Percentiles rank a stretch among this genome's conserved stretches.
These are phyloP conservation scores for Lathyrus sativus DNA, from an alignment of 306 rosid species.

Conservation along the genomic window DNA sequence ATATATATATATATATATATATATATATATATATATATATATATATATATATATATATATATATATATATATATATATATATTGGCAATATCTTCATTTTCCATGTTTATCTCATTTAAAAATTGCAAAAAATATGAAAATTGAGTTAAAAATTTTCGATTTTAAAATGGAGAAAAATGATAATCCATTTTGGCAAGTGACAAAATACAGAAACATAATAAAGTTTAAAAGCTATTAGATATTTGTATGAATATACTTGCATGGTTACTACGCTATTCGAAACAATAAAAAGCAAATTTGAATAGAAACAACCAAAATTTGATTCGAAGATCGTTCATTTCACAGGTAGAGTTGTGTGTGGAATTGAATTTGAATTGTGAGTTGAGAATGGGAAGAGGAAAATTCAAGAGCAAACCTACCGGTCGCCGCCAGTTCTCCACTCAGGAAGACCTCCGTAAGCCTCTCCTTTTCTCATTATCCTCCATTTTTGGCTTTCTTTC, in stretches of 20 bases:
- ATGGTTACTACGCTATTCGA: conserved; percentile 6
- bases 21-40: too few relatives aligned
- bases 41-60: too few relatives aligned
- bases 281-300: conserved; percentile 1
- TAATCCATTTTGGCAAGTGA: too few relatives aligned
- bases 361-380: neutral
- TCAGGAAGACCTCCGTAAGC: conserved; percentile 79
- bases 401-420: conserved; percentile 90
- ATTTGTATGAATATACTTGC: neutral
- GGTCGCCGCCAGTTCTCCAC: conserved; percentile 94
- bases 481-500: neutral
- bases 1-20: too few relatives aligned
- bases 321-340: conserved; percentile 30
- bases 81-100: too few relatives aligned
- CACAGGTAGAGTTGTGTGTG: neutral
- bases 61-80: too few relatives aligned
- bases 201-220: too few relatives aligned
- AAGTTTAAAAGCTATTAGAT: neutral
- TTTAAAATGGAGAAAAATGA: too few relatives aligned
- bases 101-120: too few relatives aligned
- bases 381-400: conserved; percentile 78
- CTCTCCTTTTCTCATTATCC: neutral
- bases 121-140: too few relatives aligned
- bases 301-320: conserved; percentile 27
- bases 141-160: too few relatives aligned